These are phyloP conservation scores for Camellia japonica DNA, from an alignment of 148 eudicot species.

Conservation along the genomic window DNA sequence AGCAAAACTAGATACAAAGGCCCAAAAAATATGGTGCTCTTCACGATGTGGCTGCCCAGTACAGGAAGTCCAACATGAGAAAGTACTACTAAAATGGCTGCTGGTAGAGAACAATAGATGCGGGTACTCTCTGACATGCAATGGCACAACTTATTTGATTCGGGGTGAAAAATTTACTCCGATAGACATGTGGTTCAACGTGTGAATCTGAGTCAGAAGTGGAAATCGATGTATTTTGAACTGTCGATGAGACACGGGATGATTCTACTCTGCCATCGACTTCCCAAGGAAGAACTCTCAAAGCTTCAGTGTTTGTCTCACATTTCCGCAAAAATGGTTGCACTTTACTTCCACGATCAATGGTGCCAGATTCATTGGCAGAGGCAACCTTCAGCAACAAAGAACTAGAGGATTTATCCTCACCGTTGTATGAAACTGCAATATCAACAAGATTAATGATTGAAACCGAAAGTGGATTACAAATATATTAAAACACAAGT, in stretches of 20 bases:
- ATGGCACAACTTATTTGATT: constrained; percentile 51
- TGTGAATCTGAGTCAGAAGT: no score
- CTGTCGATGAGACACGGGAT: no score
- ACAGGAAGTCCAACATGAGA: constrained; percentile 58
- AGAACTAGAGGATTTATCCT: constrained; percentile 24
- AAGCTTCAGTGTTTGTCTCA: no score
- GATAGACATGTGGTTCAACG: constrained; percentile 22
- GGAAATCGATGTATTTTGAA: no score
- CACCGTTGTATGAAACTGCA: constrained; percentile 39
- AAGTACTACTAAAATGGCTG: constrained; percentile 58
- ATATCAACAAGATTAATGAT: not conserved
- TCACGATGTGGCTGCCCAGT: constrained; percentile 38
- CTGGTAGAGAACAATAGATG: constrained; percentile 44
- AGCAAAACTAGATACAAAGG: constrained; percentile 61
- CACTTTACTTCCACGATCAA: not conserved
- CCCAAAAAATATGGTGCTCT: constrained; percentile 46
- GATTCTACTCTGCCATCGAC: no score
- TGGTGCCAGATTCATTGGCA: constrained; percentile 17
- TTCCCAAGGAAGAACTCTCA: no score
- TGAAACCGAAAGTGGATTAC: not conserved
- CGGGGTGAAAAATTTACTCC: constrained; percentile 27
- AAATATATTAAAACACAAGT: no score
- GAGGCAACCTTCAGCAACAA: constrained; percentile 22
- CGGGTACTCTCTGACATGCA: constrained; percentile 53
- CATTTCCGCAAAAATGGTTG: no score